These are phyloP conservation scores for Sinapis alba DNA, from an alignment of 441 rosid genomes.

Conservation along the genomic window DNA sequence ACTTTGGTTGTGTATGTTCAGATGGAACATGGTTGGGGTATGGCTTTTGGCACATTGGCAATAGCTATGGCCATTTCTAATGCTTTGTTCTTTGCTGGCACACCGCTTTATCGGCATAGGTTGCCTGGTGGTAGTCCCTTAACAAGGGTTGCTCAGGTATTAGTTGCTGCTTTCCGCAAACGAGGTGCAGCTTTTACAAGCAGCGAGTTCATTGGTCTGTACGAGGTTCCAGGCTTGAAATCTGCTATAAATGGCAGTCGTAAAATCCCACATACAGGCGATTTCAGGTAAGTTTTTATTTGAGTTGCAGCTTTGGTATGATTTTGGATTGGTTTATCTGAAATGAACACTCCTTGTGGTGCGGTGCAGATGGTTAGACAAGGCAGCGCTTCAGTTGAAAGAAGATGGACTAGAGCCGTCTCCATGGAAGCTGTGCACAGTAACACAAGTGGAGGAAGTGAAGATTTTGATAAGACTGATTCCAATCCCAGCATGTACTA, in stretches of 20 bases:
- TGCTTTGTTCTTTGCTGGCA: slow-evolving; percentile 74
- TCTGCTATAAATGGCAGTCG: slow-evolving; percentile 87
- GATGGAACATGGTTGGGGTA: slow-evolving; percentile 81
- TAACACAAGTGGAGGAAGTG: slow-evolving; percentile 97
- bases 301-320: not conserved
- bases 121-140: slow-evolving; percentile 97
- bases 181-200: slow-evolving; percentile 62
- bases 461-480: slow-evolving; percentile 77
- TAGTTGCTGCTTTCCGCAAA: slow-evolving; percentile 77
- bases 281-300: slow-evolving; percentile 52
- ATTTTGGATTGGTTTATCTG: not conserved
- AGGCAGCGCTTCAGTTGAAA: slow-evolving; percentile 82
- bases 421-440: slow-evolving; percentile 93
- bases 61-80: slow-evolving; percentile 91
- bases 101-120: slow-evolving; percentile 89
- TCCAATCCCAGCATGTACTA: slow-evolving; percentile 82
- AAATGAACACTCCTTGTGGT: not conserved
- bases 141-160: slow-evolving; percentile 87
- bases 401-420: slow-evolving; percentile 73
- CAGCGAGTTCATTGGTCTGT: slow-evolving; percentile 75
- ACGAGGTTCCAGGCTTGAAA: slow-evolving; percentile 74
- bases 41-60: slow-evolving; percentile 86
- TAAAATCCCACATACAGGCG: slow-evolving; percentile 73
- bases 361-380: slow-evolving; percentile 78
- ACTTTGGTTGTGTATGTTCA: slow-evolving; percentile 90